Conservation (phyloP, 768 basidiomycete genomes). For the Rickenella mellea region DNA sequence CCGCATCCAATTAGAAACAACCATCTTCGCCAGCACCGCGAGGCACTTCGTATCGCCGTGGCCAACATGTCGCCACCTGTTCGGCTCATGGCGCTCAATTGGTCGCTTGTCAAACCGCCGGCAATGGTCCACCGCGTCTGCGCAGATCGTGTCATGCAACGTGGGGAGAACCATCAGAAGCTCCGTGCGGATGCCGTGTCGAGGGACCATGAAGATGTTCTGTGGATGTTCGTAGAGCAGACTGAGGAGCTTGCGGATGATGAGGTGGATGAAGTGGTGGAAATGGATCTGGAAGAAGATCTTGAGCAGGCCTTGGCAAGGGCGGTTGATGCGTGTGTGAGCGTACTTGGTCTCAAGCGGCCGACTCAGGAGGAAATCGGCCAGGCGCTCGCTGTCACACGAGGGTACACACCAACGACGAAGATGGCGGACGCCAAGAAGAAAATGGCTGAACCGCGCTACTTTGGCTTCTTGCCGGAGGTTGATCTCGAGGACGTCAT, state of each 20-base stretch:
- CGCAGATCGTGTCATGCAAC: conserved; percentile 56
- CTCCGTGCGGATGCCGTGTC: conserved; percentile 48
- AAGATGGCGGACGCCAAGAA: conserved; percentile 21
- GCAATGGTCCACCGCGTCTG: conserved; percentile 67
- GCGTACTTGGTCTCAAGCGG: conserved; percentile 39
- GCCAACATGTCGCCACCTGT: conserved; percentile 38
- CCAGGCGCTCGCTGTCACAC: conserved; percentile 35
- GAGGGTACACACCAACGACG: conserved; percentile 29
- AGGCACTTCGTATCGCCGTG: conserved; percentile 50
- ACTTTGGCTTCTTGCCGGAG: conserved; percentile 74
- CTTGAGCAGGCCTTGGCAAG: conserved; percentile 45
- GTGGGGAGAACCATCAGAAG: conserved; percentile 83
- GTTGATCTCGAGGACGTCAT: conserved; percentile 48
- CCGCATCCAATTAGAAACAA: conserved; percentile 58
- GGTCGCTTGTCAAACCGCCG: conserved; percentile 49
- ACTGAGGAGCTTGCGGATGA: conserved; percentile 47
- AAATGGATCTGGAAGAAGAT: conserved; percentile 51
- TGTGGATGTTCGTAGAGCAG: conserved; percentile 72
- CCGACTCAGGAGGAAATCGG: conserved; percentile 50
- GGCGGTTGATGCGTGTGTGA: conserved; percentile 49
- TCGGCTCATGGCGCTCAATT: conserved; percentile 75
- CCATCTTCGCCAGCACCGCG: conserved; percentile 75
- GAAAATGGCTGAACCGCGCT: conserved; percentile 36
- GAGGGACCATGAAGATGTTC: conserved; percentile 63
- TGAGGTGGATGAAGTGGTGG: conserved; percentile 62